These are phyloP conservation scores for Neospora caninum DNA, from an alignment of 169 alveolate species.

Conservation along the genomic window DNA sequence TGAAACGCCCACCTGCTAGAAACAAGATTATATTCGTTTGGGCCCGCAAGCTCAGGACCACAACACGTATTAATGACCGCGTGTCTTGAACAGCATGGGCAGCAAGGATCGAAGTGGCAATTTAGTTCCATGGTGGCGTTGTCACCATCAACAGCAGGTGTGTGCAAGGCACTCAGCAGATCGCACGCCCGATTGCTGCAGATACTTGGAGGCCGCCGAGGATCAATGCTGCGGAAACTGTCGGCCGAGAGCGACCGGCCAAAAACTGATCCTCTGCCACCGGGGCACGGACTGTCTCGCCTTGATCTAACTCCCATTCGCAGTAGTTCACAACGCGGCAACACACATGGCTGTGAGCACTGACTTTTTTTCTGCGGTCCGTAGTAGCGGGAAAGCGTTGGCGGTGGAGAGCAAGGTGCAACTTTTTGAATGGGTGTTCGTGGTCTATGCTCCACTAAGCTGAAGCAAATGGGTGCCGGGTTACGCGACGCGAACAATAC, in stretches of 20 bases:
- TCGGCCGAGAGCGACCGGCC: background rate
- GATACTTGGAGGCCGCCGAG: background rate
- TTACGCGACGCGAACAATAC: background rate
- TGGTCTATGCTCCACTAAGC: background rate
- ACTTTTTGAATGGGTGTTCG: background rate
- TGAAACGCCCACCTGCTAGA: no score
- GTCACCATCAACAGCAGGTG: no score
- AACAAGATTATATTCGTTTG: no score
- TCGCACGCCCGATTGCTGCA: background rate
- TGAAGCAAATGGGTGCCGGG: background rate
- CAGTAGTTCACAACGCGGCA: background rate
- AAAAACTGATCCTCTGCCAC: background rate
- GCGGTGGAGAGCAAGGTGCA: background rate
- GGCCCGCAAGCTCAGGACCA: no score
- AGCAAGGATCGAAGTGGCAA: no score
- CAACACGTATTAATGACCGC: no score
- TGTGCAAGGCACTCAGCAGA: background rate
- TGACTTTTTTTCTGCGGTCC: background rate
- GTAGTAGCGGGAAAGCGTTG: background rate
- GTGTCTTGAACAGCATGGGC: no score
- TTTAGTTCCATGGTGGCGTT: no score
- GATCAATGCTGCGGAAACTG: background rate
- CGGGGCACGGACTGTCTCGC: background rate
- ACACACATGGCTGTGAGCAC: background rate
- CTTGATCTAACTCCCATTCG: background rate